A percentile compares a stretch with the other conserved stretches of the same genome.
phyloP scores from a whole-genome alignment of 1,139 yeast genomes.

The Nakaseomyces glabratus region DNA sequence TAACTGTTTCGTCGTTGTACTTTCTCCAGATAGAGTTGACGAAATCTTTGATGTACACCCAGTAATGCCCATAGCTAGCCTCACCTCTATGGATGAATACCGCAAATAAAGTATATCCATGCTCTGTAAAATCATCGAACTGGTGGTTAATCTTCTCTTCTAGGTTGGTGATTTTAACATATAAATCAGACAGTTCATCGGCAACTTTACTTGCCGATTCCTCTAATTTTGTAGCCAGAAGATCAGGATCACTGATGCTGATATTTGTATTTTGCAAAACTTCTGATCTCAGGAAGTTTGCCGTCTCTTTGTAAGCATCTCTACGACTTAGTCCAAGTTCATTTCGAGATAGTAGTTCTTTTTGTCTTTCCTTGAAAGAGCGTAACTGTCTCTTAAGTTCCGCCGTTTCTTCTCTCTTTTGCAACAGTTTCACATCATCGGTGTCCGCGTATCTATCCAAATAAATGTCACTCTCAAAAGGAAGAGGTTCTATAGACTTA shows the following conservation, averaged over 20 bases:
- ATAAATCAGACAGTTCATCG: slow-evolving; percentile 34
- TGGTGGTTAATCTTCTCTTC: slow-evolving; percentile 46
- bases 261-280: slow-evolving; percentile 34
- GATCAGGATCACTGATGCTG: slow-evolving; percentile 20
- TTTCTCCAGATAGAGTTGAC: slow-evolving; percentile 59
- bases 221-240: slow-evolving; percentile 30
- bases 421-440: slow-evolving; percentile 43
- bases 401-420: slow-evolving; percentile 50
- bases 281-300: slow-evolving; percentile 43
- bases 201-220: slow-evolving; percentile 30
- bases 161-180: slow-evolving; percentile 36
- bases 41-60: slow-evolving; percentile 85
- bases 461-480: slow-evolving; percentile 66
- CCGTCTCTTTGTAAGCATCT: slow-evolving; percentile 47
- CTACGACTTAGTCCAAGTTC: slow-evolving; percentile 40
- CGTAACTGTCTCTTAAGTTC: slow-evolving; percentile 53
- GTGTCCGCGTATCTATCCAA: slow-evolving; percentile 84
- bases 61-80: slow-evolving; percentile 93
- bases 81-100: slow-evolving; percentile 93
- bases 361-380: slow-evolving; percentile 38
- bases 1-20: slow-evolving; percentile 85
- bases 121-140: slow-evolving; percentile 48
- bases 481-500: slow-evolving; percentile 73
- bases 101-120: slow-evolving; percentile 80
- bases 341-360: slow-evolving; percentile 37